A percentile compares a stretch with the other conserved stretches of the same genome.
These are phyloP conservation scores for Polyporus arcularius DNA, from an alignment of 768 basidiomycete genomes.

Conservation along the genomic window DNA sequence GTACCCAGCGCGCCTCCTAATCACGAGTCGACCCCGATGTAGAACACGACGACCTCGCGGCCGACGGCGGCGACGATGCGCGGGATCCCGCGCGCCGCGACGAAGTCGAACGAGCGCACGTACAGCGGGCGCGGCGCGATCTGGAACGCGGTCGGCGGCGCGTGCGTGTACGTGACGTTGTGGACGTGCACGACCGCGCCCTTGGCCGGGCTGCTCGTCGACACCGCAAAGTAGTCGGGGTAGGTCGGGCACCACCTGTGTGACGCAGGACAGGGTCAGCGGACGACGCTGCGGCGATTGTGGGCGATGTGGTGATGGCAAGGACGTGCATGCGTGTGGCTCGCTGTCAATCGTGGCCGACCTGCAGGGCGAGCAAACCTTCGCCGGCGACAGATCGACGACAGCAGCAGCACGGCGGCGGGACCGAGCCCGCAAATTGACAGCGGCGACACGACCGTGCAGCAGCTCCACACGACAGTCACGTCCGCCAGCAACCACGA, in stretches of 20 bases:
- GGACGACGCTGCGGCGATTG: neutral
- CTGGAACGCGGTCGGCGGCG: conserved; percentile 60
- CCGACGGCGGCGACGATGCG: conserved; percentile 71
- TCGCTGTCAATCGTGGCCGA: too few species aligned
- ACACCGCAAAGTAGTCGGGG: conserved; percentile 78
- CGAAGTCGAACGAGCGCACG: conserved; percentile 77
- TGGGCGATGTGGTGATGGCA: too few species aligned
- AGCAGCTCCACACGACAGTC: too few species aligned
- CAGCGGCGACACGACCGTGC: too few species aligned
- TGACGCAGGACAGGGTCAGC: neutral
- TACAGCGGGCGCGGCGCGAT: conserved; percentile 64
- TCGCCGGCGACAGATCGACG: neutral
- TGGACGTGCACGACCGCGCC: conserved; percentile 74
- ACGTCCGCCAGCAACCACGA: too few species aligned
- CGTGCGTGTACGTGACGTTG: conserved; percentile 63
- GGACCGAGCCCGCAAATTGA: too few species aligned
- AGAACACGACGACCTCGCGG: conserved; percentile 56
- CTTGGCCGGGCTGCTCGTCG: conserved; percentile 54
- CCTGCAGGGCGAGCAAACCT: too few species aligned
- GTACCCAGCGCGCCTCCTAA: neutral
- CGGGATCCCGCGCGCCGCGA: conserved; percentile 59
- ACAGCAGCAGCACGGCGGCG: neutral
- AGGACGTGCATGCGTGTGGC: neutral
- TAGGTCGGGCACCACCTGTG: conserved; percentile 76
- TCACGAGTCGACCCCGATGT: conserved; percentile 59